phyloP scores from a whole-genome alignment of 768 basidiomycete species.

The Tulasnella sp. region DNA sequence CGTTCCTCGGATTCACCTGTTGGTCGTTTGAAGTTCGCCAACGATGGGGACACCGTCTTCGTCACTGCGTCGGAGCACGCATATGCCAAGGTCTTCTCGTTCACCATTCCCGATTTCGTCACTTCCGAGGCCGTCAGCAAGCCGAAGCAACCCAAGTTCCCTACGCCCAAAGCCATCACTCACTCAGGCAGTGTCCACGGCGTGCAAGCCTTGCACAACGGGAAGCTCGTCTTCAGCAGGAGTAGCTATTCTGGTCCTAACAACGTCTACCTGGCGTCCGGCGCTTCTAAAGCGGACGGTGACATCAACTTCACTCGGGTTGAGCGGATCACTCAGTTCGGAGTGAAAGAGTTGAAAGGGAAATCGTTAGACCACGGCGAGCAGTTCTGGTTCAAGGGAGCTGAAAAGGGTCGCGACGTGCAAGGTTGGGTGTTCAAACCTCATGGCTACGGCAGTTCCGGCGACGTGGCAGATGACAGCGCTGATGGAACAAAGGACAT shows the following conservation, averaged over 20 bases:
- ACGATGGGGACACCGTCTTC: constrained; percentile 25
- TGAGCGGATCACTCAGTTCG: constrained; percentile 66
- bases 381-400: constrained; percentile 90
- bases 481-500: constrained; percentile 54
- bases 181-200: constrained; percentile 60
- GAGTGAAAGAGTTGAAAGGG: constrained; percentile 56
- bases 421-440: constrained; percentile 89
- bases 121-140: constrained; percentile 44
- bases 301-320: constrained; percentile 52
- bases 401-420: constrained; percentile 62
- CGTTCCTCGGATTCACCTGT: background rate
- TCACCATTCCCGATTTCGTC: background rate
- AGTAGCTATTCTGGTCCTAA: constrained; percentile 80
- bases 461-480: constrained; percentile 43
- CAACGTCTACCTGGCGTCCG: constrained; percentile 65
- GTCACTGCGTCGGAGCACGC: constrained; percentile 52
- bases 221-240: constrained; percentile 69
- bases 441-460: constrained; percentile 59
- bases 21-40: background rate
- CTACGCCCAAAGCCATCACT: constrained; percentile 73
- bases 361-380: constrained; percentile 68
- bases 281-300: constrained; percentile 36
- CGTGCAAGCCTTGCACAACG: constrained; percentile 61
- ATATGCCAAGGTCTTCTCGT: constrained; percentile 61
- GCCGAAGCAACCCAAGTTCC: constrained; percentile 73